A percentile compares a stretch with the other conserved stretches of the same genome.
These are phyloP conservation scores for Ogataea nonfermentans DNA, from an alignment of 805 yeast genomes.

Conservation along the genomic window DNA sequence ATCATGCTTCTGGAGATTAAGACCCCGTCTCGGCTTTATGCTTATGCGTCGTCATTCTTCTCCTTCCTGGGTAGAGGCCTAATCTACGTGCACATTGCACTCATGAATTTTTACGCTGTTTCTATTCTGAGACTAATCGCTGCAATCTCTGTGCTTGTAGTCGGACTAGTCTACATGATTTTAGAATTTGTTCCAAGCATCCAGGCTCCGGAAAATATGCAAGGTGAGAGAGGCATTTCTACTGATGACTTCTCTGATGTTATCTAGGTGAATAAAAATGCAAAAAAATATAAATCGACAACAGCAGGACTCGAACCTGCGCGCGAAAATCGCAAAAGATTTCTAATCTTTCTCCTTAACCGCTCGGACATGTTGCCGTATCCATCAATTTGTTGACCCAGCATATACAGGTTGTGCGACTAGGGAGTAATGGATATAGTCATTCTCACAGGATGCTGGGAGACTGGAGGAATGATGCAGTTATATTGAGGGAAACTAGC, in stretches of 20 bases:
- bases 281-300: conserved; percentile 36
- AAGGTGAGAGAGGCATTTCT: conserved; percentile 42
- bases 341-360: conserved; percentile 58
- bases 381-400: conserved; percentile 2
- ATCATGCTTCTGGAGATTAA: conserved; percentile 47
- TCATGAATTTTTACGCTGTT: conserved; percentile 44
- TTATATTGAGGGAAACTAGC: too few relatives aligned
- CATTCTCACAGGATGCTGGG: too few relatives aligned
- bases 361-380: conserved; percentile 55
- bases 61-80: conserved; percentile 73
- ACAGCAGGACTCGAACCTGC: conserved; percentile 63
- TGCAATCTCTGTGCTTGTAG: conserved; percentile 54
- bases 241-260: conserved; percentile 36
- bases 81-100: conserved; percentile 53
- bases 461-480: too few relatives aligned
- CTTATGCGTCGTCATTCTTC: conserved; percentile 65
- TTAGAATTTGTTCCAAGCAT: conserved; percentile 74
- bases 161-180: conserved; percentile 58
- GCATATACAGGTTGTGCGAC: neutral
- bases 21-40: conserved; percentile 58
- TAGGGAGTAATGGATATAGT: neutral
- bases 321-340: conserved; percentile 63
- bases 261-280: conserved; percentile 19
- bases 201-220: conserved; percentile 83
- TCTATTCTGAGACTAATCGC: conserved; percentile 52